These are phyloP conservation scores for Barnettozyma sucrosica DNA, from an alignment of 805 yeast species.

Conservation along the genomic window DNA sequence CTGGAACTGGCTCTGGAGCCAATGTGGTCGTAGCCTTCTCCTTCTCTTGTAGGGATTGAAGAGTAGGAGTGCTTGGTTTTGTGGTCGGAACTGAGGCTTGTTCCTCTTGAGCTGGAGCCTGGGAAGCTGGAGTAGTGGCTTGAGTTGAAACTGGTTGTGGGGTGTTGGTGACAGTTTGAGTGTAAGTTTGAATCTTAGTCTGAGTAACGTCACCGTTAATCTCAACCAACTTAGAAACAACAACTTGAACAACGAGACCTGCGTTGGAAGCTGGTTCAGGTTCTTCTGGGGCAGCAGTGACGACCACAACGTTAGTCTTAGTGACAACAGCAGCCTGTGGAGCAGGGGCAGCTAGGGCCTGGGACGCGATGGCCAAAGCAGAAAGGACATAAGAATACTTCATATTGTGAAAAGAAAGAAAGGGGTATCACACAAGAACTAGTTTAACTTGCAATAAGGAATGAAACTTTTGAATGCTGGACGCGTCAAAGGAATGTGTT, in stretches of 20 bases:
- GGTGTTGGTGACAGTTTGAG: conserved; percentile 15
- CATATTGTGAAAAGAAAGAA: conserved; percentile 13
- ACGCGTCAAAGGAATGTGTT: conserved; percentile 5
- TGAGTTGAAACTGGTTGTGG: conserved; percentile 13
- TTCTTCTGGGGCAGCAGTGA: conserved; percentile 21
- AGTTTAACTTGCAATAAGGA: conserved; percentile 1
- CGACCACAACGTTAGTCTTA: conserved; percentile 22
- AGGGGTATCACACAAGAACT: conserved; percentile 1
- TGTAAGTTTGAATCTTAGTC: conserved; percentile 21
- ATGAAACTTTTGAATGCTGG: neutral
- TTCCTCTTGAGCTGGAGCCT: conserved; percentile 16
- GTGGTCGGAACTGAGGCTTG: neutral
- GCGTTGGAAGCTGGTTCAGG: conserved; percentile 20
- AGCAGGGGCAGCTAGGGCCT: conserved; percentile 25
- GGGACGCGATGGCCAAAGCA: conserved; percentile 22
- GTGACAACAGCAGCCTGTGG: conserved; percentile 22
- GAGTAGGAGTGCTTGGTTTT: neutral
- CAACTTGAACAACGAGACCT: conserved; percentile 19
- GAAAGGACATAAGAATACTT: conserved; percentile 21
- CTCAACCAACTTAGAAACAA: conserved; percentile 23
- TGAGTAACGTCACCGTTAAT: conserved; percentile 18
- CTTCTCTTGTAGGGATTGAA: neutral
- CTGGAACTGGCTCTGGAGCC: conserved; percentile 8
- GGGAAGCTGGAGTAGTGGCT: conserved; percentile 12
- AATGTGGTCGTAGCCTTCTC: conserved; percentile 5